Conservation (phyloP, 371 early-diverging fungal species). For the Batkoa obscura region DNA sequence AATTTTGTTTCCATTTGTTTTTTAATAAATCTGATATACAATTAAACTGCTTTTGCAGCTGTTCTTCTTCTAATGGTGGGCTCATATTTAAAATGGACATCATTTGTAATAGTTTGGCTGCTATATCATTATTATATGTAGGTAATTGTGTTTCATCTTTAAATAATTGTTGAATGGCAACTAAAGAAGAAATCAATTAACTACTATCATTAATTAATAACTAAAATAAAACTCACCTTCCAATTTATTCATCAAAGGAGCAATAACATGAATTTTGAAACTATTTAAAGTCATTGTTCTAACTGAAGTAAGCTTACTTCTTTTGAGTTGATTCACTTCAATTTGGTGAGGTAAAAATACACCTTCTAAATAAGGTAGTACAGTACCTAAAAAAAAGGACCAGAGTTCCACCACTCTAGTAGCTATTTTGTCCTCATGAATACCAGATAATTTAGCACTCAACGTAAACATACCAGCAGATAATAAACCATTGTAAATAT, state of each 20-base stretch:
- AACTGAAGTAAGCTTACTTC: constrained; percentile 12
- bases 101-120: constrained; percentile 60
- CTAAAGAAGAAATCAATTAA: constrained; percentile 15
- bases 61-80: no score
- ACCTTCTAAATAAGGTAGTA: constrained; percentile 67
- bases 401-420: constrained; percentile 60
- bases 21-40: no score
- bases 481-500: constrained; percentile 33
- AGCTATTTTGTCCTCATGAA: constrained; percentile 45
- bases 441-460: constrained; percentile 44
- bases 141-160: no score
- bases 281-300: constrained; percentile 40
- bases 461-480: constrained; percentile 51
- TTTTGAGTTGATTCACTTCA: constrained; percentile 15
- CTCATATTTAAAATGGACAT: constrained; percentile 9
- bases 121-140: constrained; percentile 47
- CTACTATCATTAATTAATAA: background rate
- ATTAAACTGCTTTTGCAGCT: no score
- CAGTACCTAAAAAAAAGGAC: constrained; percentile 68
- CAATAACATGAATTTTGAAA: constrained; percentile 48
- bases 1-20: no score
- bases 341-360: constrained; percentile 59
- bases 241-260: constrained; percentile 39
- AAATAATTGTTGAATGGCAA: constrained; percentile 40
- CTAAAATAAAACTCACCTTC: constrained; percentile 25